Percentiles rank a stretch among this genome's conserved stretches.
phyloP scores from a whole-genome alignment of 2,329 filamentous ascomycete genomes.

The Cryphonectria japonica region DNA sequence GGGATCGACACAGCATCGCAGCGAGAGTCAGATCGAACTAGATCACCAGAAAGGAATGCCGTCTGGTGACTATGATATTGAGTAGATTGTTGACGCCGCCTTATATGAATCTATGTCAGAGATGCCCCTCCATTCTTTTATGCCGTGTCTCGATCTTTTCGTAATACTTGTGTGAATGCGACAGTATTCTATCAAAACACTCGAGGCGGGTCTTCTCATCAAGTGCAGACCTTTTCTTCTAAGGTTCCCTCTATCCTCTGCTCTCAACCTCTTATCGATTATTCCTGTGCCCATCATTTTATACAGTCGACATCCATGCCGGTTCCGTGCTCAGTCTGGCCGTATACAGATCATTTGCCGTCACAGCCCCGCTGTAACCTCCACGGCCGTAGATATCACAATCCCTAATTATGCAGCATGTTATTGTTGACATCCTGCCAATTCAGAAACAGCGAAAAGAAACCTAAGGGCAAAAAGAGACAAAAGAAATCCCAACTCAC shows the following conservation, averaged over 20 bases:
- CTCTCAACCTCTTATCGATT: background rate
- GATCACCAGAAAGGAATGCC: slow-evolving; percentile 33
- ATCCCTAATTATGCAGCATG: background rate
- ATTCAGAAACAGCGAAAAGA: background rate
- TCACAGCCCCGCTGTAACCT: slow-evolving; percentile 12
- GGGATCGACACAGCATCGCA: slow-evolving; percentile 19
- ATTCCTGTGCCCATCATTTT: too few relatives aligned
- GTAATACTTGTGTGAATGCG: background rate
- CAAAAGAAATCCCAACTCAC: background rate
- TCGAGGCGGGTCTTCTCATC: too few relatives aligned
- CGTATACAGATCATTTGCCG: slow-evolving; percentile 18
- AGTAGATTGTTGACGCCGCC: background rate
- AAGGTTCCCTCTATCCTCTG: background rate
- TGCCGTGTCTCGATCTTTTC: background rate
- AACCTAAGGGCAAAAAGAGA: too few relatives aligned
- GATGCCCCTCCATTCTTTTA: background rate
- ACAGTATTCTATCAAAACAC: too few relatives aligned
- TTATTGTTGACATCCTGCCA: background rate
- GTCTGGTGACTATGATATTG: background rate
- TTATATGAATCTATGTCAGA: background rate
- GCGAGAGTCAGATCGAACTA: slow-evolving; percentile 37
- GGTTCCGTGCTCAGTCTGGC: slow-evolving; percentile 22
- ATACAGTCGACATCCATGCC: slow-evolving; percentile 29
- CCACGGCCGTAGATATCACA: slow-evolving; percentile 8
- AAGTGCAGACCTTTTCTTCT: background rate